Evolutionary conservation across 306 rosid species (phyloP).

Genomic region (Parietaria judaica): DNA sequence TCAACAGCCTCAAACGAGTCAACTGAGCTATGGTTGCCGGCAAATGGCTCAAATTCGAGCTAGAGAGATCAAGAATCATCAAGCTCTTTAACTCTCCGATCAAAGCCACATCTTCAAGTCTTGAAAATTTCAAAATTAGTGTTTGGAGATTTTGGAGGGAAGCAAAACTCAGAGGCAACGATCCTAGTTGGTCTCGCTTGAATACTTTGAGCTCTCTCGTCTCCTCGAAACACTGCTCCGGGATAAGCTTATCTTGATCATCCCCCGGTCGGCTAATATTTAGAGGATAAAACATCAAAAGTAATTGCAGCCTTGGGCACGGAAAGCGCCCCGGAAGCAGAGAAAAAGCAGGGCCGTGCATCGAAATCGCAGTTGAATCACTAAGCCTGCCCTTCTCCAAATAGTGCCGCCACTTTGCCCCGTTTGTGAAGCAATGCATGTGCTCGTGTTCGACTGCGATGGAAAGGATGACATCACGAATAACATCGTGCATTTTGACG

Average conservation of each 20-base stretch:
- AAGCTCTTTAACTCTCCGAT: neutral
- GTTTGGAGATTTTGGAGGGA: neutral
- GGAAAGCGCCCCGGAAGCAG: neutral
- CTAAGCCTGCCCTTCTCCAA: neutral
- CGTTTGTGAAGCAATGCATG: neutral
- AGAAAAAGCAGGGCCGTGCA: neutral
- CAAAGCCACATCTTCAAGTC: neutral
- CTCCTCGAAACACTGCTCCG: neutral
- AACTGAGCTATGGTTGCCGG: neutral
- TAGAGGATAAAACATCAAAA: neutral
- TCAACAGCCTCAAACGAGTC: neutral
- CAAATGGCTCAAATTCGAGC: rapidly evolving
- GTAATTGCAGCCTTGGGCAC: neutral
- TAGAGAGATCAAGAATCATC: neutral
- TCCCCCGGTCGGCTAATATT: too few relatives aligned
- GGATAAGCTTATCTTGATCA: rapidly evolving
- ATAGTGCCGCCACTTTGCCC: too few relatives aligned
- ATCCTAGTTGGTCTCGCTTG: neutral
- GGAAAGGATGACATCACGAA: conserved; percentile 12
- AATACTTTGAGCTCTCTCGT: neutral
- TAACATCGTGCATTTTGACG: conserved; percentile 13
- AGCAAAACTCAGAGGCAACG: neutral
- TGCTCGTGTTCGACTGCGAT: neutral
- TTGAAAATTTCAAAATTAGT: neutral
- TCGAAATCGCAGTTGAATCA: neutral